These are phyloP conservation scores for Samsoniella hepiali DNA, from an alignment of 2,329 filamentous ascomycete genomes.

Conservation along the genomic window DNA sequence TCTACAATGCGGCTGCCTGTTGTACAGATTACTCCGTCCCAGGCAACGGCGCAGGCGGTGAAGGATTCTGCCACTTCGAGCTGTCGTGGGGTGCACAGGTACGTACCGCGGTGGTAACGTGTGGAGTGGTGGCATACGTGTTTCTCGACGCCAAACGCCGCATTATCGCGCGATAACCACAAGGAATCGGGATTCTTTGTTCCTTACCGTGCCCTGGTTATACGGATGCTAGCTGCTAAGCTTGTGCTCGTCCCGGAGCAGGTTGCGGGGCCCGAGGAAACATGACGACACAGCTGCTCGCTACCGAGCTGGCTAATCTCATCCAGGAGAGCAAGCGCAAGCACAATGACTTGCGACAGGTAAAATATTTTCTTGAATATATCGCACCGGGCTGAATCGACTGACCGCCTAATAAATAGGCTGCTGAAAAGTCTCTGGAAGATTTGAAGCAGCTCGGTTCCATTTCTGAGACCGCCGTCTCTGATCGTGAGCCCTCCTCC, in stretches of 20 bases:
- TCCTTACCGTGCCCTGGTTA: background rate
- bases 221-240: slow-evolving; percentile 7
- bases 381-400: background rate
- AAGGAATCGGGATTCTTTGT: background rate
- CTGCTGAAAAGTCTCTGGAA: slow-evolving; percentile 88
- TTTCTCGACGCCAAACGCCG: background rate
- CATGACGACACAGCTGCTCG: slow-evolving; percentile 90
- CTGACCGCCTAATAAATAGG: slow-evolving; percentile 45
- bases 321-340: slow-evolving; percentile 96
- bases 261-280: slow-evolving; percentile 32
- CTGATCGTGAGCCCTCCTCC: slow-evolving; percentile 31
- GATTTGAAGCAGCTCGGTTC: slow-evolving; percentile 64
- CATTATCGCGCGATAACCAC: background rate
- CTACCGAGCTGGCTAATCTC: slow-evolving; percentile 82
- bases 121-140: slow-evolving; percentile 9
- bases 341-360: slow-evolving; percentile 83
- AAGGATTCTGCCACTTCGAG: slow-evolving; percentile 12
- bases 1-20: background rate
- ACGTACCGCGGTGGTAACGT: background rate
- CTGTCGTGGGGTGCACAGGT: slow-evolving; percentile 1
- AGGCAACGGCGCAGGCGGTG: slow-evolving; percentile 1
- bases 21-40: background rate
- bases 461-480: slow-evolving; percentile 37
- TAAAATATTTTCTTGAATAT: slow-evolving; percentile 36
- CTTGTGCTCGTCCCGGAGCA: slow-evolving; percentile 13